Evolutionary conservation across 2,329 filamentous ascomycete genomes (phyloP), one percentile per base, ranked within the genome.

Genomic region (Nemania diffusa): DNA sequence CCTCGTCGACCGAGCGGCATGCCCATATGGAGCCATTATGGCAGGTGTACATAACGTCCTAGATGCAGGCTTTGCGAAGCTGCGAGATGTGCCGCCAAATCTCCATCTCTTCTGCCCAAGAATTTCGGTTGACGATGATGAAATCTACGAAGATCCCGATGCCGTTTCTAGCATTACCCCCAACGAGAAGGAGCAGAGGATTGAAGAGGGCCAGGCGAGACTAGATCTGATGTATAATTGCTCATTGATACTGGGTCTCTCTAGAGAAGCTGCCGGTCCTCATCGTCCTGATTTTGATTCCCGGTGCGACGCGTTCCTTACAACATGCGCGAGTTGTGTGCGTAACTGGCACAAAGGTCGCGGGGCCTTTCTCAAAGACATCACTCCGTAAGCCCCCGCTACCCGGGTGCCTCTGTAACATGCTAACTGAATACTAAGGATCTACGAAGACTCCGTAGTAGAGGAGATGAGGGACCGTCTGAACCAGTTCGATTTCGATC

Each of bases 291-390:
- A 87, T 69, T 91, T 92, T 73, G 84, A 82, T 59, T 74, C 79
- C 5, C 84, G 85, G 22, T 82, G 91, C 22, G 87, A 90, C 69
- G 77, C 81, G 11, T 85, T 86, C 44, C 82, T 94, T 26, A 86
- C 83, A 64, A 83, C 80, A 64, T 94, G 92, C 78, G 87, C 92
- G 60, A 84, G 87, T 58, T 94, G 92, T 76, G 90, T 92, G 58
- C 84, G 89, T 68, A 90, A 90, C 72, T 94, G 92, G 86, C 92
- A 94, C 78, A 88, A 88, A 75, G 86, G 85, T 32, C 90, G 92
- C 69, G 86, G 87, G 67, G 81, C 82, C 62, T 87, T 91, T 69
- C 80, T 92, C 34, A 87, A 88, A 67, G 82, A 86, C 55, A 82
- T 93, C 62, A 83, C 87, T 72, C 87, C 90, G 84, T 89, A 81